Evolutionary conservation across 2,329 filamentous ascomycete species (phyloP).

Genomic region (Chaetomium sp.): DNA sequence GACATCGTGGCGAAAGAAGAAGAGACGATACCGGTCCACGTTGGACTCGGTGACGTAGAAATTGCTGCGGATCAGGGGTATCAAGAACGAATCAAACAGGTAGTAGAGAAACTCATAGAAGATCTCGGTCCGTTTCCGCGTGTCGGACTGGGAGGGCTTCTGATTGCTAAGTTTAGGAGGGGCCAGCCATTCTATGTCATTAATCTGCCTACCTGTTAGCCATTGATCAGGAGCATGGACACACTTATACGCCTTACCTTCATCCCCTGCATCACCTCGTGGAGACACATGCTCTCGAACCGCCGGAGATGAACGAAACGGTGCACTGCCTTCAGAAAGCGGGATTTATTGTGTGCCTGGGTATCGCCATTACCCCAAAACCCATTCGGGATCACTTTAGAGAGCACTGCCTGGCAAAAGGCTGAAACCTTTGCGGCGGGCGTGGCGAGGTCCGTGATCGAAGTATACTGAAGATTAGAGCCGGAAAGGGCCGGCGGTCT

Average conservation of each 20-base stretch:
- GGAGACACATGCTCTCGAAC: slow-evolving; percentile 74
- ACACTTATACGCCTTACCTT: slow-evolving; percentile 46
- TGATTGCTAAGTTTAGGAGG: slow-evolving; percentile 40
- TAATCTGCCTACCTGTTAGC: slow-evolving; percentile 44
- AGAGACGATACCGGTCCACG: slow-evolving; percentile 69
- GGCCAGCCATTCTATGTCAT: slow-evolving; percentile 65
- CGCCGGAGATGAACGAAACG: slow-evolving; percentile 69
- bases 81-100: slow-evolving; percentile 82
- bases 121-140: slow-evolving; percentile 68
- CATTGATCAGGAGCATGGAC: neutral
- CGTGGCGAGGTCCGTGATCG: slow-evolving; percentile 62
- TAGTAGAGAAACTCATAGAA: slow-evolving; percentile 86
- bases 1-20: slow-evolving; percentile 91
- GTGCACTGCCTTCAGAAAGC: slow-evolving; percentile 64
- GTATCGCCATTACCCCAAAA: slow-evolving; percentile 63
- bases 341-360: slow-evolving; percentile 52
- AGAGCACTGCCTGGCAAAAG: slow-evolving; percentile 74
- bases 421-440: slow-evolving; percentile 66
- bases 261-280: slow-evolving; percentile 68
- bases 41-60: slow-evolving; percentile 95
- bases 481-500: slow-evolving; percentile 17
- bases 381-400: slow-evolving; percentile 62
- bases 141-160: slow-evolving; percentile 65
- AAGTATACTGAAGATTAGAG: slow-evolving; percentile 36
- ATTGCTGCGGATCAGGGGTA: slow-evolving; percentile 77